Evolutionary conservation across 2,329 filamentous ascomycete genomes (phyloP).

Genomic region (Didymella sp.): DNA sequence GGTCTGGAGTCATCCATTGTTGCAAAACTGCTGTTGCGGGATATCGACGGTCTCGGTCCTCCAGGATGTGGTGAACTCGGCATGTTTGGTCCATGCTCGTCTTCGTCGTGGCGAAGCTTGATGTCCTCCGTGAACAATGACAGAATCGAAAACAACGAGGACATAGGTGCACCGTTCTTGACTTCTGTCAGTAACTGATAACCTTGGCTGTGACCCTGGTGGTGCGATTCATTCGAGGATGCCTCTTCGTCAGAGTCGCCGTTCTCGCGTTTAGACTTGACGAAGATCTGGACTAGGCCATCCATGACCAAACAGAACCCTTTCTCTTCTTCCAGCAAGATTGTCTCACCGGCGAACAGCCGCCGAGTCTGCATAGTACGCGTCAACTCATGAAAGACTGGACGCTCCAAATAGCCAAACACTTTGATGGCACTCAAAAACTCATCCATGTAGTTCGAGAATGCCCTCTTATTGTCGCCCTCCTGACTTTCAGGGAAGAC

Average conservation of each 20-base stretch:
- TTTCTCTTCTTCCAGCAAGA: slow-evolving; percentile 95
- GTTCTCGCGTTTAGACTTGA: slow-evolving; percentile 75
- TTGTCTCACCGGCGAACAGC: slow-evolving; percentile 92
- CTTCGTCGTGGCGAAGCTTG: slow-evolving; percentile 72
- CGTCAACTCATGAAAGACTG: slow-evolving; percentile 97
- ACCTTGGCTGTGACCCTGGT: slow-evolving; percentile 72
- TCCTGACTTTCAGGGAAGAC: slow-evolving; percentile 94
- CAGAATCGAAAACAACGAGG: slow-evolving; percentile 95
- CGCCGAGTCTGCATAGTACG: slow-evolving; percentile 98
- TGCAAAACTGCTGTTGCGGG: slow-evolving; percentile 41
- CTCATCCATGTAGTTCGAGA: slow-evolving; percentile 97
- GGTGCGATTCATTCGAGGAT: slow-evolving; percentile 63
- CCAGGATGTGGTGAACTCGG: slow-evolving; percentile 37
- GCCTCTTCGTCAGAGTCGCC: slow-evolving; percentile 54
- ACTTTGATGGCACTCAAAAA: slow-evolving; percentile 99
- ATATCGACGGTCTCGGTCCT: slow-evolving; percentile 29
- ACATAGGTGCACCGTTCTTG: slow-evolving; percentile 98
- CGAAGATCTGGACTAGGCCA: slow-evolving; percentile 95
- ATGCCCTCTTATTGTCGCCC: slow-evolving; percentile 83
- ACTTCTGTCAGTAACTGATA: slow-evolving; percentile 97
- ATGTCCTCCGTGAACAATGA: slow-evolving; percentile 97
- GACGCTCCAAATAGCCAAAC: slow-evolving; percentile 94
- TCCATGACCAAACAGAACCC: slow-evolving; percentile 98
- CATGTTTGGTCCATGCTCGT: slow-evolving; percentile 55
- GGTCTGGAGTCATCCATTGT: slow-evolving; percentile 41